Evolutionary conservation across 73 alveolate species (phyloP), one percentile per base, ranked within the genome.

Genomic region (Diophrys appendiculata): DNA sequence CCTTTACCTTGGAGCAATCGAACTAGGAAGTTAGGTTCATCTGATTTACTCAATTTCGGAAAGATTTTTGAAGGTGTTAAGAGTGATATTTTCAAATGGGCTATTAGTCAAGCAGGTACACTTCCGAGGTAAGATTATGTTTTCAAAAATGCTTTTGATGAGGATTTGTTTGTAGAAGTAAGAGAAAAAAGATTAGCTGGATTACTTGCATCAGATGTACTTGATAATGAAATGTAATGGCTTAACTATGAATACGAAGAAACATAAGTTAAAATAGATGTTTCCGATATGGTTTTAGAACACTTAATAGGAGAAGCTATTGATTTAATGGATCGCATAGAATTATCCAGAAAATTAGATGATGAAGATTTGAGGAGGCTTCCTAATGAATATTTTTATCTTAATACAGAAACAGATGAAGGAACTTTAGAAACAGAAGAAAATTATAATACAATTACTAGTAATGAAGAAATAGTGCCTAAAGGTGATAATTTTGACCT

Each of bases 161-260:
- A 52, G 25, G 83, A 75, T 5, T n/a, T 28, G 35, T 75, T 77
- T 33, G 43, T 52, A 2, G 79, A 67, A 29, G 71, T 76, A 34
- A 5, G 86, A 67, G 86, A 83, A 35, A 83, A 83, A 27, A 52
- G 87, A 3, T 76, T 75, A 2, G 86, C 86, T 2, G 55, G 54
- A 2, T 70, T 83, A 25, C 77, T 83, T 18, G 82, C 91, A 3
- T 23, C 33, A 0, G 78, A 76, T 68, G 79, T 83, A 0, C 30
- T 73, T 35, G 86, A 85, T 32, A 84, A 53, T 29, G 95, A 88
- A 32, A 75, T 73, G 27, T 30, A 77, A 34, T 88, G 95, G 95
- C 68, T 83, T 13, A 53, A 76, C 25, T 88, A 88, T 65, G 95
- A 88, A 30, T 81, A 54, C 24, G 92, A 84, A 71, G 84, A 88